Evolutionary conservation across 2,329 filamentous ascomycete species (phyloP), one percentile per base, ranked within the genome.

Genomic region (Akanthomyces dipterigenus): DNA sequence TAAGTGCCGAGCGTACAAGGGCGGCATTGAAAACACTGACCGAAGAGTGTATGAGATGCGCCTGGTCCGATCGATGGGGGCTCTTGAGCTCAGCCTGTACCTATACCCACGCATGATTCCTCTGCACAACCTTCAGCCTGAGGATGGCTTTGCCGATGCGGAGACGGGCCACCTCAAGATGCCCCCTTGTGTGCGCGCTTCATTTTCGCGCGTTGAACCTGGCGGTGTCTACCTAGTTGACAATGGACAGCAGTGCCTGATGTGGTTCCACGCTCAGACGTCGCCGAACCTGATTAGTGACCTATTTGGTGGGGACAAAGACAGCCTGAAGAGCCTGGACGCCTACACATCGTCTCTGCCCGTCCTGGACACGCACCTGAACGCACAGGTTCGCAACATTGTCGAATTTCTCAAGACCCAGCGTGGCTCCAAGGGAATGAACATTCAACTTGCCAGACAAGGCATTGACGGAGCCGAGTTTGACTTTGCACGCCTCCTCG

Each of bases 191-290:
- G 80, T 96, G 61, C 89, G 95, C 36, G 88, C 92, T 11, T 93
- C 90, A 1, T 99, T 96, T 75, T 86, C 88, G 12, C 87, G 89
- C 46, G 88, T 98, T 49, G 93, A 99, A 75, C 88, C 96, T 60
- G 95, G 95, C 31, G 95, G 95, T 36, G 95, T 89, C 1, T 99
- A 99, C 72, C 78, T 99, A 20, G 88, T 99, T 24, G 95, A 99
- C 73, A 97, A 98, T 68, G 95, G 95, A 5, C 95, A 99, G 72
- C 86, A 90, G 65, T 90, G 92, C 70, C 82, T 98, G 26, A 78
- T 99, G 18, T 99, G 95, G 95, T 81, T 98, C 66, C 95, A 99
- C 72, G 81, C 88, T 1, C 90, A 96, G 72, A 95, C 96, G 20
- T 96, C 92, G 22, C 93, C 93, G 1, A 96, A 97, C 71, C 81